Evolutionary conservation across 2,329 filamentous ascomycete species (phyloP).

Genomic region (Chaetothyriales sp.): DNA sequence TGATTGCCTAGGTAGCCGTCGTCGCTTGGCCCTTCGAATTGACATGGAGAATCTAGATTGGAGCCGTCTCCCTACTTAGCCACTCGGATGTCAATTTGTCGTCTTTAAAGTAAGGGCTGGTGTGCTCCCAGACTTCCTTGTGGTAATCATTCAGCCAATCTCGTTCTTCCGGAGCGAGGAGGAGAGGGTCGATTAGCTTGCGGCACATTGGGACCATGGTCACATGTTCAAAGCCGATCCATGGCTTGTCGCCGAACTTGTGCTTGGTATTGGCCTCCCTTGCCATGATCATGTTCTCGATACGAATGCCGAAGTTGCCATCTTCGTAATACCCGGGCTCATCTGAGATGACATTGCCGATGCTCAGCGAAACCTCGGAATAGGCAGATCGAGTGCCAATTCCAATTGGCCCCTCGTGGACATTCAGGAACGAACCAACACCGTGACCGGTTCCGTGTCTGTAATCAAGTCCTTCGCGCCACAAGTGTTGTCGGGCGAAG

Average conservation of each 20-base stretch:
- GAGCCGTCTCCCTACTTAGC: slow-evolving; percentile 57
- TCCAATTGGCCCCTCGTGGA: slow-evolving; percentile 93
- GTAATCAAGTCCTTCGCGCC: slow-evolving; percentile 88
- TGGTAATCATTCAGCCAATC: slow-evolving; percentile 82
- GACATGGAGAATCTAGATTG: slow-evolving; percentile 4
- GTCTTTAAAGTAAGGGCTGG: slow-evolving; percentile 57
- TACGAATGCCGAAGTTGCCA: slow-evolving; percentile 83
- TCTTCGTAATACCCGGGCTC: slow-evolving; percentile 98
- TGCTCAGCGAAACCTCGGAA: slow-evolving; percentile 71
- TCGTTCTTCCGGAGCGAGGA: slow-evolving; percentile 63
- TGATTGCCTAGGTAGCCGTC: too few relatives aligned
- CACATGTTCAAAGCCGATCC: slow-evolving; percentile 88
- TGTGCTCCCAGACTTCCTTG: slow-evolving; percentile 67
- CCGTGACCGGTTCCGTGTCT: slow-evolving; percentile 93
- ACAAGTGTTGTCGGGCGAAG: slow-evolving; percentile 79
- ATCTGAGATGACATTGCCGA: slow-evolving; percentile 92
- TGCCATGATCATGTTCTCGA: slow-evolving; percentile 91
- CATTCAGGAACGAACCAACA: slow-evolving; percentile 87
- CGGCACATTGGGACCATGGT: slow-evolving; percentile 93
- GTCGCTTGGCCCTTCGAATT: background rate
- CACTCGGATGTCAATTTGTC: slow-evolving; percentile 62
- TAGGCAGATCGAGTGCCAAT: slow-evolving; percentile 88
- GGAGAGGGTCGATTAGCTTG: slow-evolving; percentile 62
- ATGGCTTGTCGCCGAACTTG: slow-evolving; percentile 86
- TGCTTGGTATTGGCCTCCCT: slow-evolving; percentile 75